phyloP scores from a whole-genome alignment of 768 basidiomycete species.

The Sistotremastrum suecicum region DNA sequence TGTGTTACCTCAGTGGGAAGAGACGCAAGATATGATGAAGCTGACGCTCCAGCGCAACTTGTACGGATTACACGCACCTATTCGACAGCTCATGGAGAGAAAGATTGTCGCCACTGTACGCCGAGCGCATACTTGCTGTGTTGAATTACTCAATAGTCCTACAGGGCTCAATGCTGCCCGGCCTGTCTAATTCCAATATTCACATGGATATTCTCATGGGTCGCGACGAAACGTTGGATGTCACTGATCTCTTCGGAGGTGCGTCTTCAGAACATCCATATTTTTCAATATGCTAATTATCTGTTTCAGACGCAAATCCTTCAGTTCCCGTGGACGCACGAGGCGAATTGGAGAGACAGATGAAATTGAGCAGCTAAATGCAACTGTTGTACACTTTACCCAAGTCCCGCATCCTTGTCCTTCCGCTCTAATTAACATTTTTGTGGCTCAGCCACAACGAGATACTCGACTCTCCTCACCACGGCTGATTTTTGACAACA shows the following conservation, averaged over 20 bases:
- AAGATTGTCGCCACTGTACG: constrained; percentile 67
- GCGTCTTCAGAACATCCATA: constrained; percentile 10
- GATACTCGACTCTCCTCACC: background rate
- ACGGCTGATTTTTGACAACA: background rate
- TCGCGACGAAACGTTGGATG: constrained; percentile 71
- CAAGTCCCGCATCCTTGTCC: too few relatives aligned
- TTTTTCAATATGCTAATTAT: too few relatives aligned
- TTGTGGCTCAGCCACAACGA: too few relatives aligned
- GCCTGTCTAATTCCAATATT: constrained; percentile 55
- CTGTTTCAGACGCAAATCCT: too few relatives aligned
- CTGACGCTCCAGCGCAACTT: constrained; percentile 73
- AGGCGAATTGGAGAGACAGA: too few relatives aligned
- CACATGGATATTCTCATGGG: constrained; percentile 91
- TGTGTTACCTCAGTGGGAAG: constrained; percentile 60
- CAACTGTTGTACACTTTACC: too few relatives aligned
- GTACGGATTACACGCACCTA: constrained; percentile 79
- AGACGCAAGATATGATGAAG: constrained; percentile 78
- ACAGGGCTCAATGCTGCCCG: constrained; percentile 57
- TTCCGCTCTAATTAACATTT: too few relatives aligned
- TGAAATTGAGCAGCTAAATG: too few relatives aligned
- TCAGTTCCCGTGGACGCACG: too few relatives aligned
- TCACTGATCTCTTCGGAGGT: constrained; percentile 73
- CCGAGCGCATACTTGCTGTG: constrained; percentile 4
- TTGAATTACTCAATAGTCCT: background rate
- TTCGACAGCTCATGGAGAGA: constrained; percentile 88